phyloP scores from a whole-genome alignment of 2,329 filamentous ascomycete species.

The Aspergillus ruber region DNA sequence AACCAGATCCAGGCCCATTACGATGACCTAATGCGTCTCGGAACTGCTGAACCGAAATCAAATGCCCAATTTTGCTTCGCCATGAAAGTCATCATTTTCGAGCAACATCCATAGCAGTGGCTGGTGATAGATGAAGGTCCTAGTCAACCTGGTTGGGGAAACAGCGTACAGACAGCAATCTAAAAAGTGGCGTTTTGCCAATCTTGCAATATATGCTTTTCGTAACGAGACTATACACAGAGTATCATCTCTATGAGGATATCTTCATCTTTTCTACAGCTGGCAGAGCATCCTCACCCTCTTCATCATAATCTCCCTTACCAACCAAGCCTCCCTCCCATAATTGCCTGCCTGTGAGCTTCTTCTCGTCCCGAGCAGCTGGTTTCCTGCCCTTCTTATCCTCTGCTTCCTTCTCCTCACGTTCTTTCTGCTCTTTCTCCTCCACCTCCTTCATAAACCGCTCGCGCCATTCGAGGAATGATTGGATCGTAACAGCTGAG shows the following conservation, averaged over 20 bases:
- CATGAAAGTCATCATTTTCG: too few species aligned
- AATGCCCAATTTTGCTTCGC: too few species aligned
- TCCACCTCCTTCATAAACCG: slow-evolving; percentile 74
- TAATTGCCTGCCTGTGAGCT: slow-evolving; percentile 65
- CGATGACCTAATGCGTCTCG: too few species aligned
- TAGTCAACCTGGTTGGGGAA: not conserved
- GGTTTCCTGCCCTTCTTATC: slow-evolving; percentile 78
- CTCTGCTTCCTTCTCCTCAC: slow-evolving; percentile 67
- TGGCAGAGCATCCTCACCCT: slow-evolving; percentile 57
- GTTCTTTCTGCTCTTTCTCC: slow-evolving; percentile 58
- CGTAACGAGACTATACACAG: not conserved
- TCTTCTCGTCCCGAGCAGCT: slow-evolving; percentile 59
- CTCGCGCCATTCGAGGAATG: slow-evolving; percentile 76
- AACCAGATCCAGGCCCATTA: too few species aligned
- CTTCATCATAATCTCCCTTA: slow-evolving; percentile 60
- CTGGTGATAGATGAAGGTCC: not conserved
- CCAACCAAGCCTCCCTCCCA: slow-evolving; percentile 68
- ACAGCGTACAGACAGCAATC: not conserved
- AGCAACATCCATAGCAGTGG: too few species aligned
- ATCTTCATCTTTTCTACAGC: slow-evolving; percentile 67
- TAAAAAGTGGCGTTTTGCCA: not conserved
- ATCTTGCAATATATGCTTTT: not conserved
- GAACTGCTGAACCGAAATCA: too few species aligned
- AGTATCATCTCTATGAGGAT: slow-evolving; percentile 40
- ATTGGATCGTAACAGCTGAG: slow-evolving; percentile 77